Evolutionary conservation across 2,329 filamentous ascomycete genomes (phyloP).

Genomic region (Aspergillus chevalieri): DNA sequence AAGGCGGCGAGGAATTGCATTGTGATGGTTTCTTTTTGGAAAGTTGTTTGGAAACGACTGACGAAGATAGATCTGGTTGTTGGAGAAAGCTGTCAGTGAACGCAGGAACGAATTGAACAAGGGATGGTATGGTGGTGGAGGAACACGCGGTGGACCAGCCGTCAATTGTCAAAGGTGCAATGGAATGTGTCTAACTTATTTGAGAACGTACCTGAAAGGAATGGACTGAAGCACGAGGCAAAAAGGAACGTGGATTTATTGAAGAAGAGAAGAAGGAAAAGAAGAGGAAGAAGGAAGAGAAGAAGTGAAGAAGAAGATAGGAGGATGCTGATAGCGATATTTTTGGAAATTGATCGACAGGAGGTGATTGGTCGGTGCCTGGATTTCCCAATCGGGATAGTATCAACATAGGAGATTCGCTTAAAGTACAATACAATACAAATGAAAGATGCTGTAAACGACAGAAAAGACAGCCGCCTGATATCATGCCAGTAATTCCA

Average conservation of each 20-base stretch:
- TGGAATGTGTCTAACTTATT: too few relatives aligned
- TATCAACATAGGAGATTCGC: background rate
- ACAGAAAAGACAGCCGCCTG: too few relatives aligned
- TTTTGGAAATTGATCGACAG: background rate
- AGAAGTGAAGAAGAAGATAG: background rate
- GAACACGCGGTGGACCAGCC: too few relatives aligned
- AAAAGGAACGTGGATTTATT: background rate
- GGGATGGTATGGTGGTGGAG: background rate
- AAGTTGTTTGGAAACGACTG: background rate
- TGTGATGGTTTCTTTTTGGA: background rate
- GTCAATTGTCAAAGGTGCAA: too few relatives aligned
- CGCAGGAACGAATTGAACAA: background rate
- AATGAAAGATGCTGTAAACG: background rate
- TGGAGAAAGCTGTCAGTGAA: background rate
- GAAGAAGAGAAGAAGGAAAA: background rate
- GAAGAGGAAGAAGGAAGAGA: background rate
- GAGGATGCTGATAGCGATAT: background rate
- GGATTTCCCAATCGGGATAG: background rate
- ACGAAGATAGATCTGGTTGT: background rate
- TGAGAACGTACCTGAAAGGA: background rate
- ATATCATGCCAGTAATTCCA: too few relatives aligned
- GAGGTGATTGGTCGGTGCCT: background rate
- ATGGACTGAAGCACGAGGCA: background rate
- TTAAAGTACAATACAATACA: background rate
- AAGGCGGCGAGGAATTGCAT: constrained; percentile 10